Evolutionary conservation across 345 rosid species (phyloP).

Genomic region (Euclidium syriacum): DNA sequence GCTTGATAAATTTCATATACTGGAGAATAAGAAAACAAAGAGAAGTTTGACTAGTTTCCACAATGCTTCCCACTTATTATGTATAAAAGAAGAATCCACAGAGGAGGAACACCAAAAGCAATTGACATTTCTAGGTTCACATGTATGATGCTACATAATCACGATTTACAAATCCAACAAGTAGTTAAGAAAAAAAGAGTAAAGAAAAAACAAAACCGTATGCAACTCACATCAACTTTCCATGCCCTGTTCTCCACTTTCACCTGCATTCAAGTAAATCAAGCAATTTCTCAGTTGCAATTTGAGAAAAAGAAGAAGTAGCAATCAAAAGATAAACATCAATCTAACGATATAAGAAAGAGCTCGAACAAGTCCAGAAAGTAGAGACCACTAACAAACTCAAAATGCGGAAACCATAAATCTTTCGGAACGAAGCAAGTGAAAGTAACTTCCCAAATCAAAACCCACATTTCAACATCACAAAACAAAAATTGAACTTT

Average conservation of each 20-base stretch:
- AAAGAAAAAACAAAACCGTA: neutral
- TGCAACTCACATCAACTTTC: constrained; percentile 77
- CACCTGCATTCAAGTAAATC: constrained; percentile 56
- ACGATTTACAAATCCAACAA: neutral
- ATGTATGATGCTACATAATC: neutral
- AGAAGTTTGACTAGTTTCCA: neutral
- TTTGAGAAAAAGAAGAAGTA: neutral
- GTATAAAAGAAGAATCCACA: neutral
- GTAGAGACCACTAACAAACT: neutral
- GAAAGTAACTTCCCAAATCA: neutral
- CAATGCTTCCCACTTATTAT: neutral
- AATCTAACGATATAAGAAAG: neutral
- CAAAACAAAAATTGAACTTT: neutral
- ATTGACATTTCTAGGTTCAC: neutral
- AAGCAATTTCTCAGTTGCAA: neutral
- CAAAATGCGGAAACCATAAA: neutral
- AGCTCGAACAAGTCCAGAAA: neutral
- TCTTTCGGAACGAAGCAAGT: neutral
- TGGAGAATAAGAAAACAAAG: neutral
- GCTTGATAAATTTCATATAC: neutral
- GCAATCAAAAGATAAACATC: constrained; percentile 1
- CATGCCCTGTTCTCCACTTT: constrained; percentile 87
- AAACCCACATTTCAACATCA: constrained; percentile 8
- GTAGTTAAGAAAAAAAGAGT: neutral
- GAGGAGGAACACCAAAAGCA: neutral